These are phyloP conservation scores for Zychaea mexicana DNA, from an alignment of 371 early-diverging fungal genomes.

Conservation along the genomic window DNA sequence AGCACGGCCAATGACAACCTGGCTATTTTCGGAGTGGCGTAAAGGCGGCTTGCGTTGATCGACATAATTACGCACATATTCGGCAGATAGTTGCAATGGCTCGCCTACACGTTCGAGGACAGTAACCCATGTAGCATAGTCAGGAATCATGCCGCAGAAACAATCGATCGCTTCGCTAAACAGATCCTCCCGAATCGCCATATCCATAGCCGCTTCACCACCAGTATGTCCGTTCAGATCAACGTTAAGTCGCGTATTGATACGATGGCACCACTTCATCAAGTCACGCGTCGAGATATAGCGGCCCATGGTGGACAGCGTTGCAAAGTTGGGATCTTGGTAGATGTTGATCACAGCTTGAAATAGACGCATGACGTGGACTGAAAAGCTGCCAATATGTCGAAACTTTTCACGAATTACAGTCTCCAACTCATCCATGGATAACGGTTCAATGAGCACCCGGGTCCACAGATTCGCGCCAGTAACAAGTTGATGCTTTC, in stretches of 20 bases:
- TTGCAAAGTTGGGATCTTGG: constrained; percentile 56
- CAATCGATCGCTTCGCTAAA: constrained; percentile 90
- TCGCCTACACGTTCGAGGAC: constrained; percentile 70
- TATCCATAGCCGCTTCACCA: constrained; percentile 34
- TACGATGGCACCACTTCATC: constrained; percentile 87
- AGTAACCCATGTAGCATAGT: constrained; percentile 63
- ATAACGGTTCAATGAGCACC: constrained; percentile 69
- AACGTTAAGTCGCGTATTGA: constrained; percentile 48
- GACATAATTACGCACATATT: constrained; percentile 72
- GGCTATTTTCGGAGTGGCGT: constrained; percentile 35
- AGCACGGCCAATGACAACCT: constrained; percentile 73
- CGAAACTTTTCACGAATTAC: constrained; percentile 68
- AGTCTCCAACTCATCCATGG: constrained; percentile 61
- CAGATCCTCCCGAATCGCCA: constrained; percentile 54
- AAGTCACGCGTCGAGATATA: constrained; percentile 73
- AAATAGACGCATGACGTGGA: constrained; percentile 66
- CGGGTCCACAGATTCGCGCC: constrained; percentile 83
- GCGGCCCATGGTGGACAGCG: constrained; percentile 58
- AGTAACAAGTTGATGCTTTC: constrained; percentile 61
- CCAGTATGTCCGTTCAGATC: constrained; percentile 32
- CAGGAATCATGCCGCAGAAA: constrained; percentile 85
- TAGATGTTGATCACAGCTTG: constrained; percentile 58
- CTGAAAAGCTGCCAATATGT: constrained; percentile 52
- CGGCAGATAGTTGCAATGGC: constrained; percentile 72
- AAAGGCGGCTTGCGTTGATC: constrained; percentile 74